phyloP scores from a whole-genome alignment of 148 eudicot genomes.

The Chenopodium berlandieri region DNA sequence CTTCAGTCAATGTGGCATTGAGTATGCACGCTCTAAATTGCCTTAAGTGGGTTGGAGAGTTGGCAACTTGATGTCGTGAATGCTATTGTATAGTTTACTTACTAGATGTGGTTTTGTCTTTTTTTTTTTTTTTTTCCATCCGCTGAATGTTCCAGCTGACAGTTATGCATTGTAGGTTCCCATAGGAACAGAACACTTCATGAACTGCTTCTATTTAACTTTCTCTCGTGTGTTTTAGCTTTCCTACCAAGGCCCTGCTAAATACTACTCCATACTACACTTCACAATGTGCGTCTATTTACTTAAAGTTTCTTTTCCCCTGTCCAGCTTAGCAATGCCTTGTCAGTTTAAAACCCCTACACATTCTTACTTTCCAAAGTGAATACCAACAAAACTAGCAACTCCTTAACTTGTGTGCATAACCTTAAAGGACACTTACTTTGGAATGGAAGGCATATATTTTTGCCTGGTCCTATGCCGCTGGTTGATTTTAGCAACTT shows the following conservation, averaged over 20 bases:
- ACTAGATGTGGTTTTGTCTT: too few species aligned
- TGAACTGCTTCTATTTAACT: neutral
- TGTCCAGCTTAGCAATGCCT: neutral
- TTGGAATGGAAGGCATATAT: neutral
- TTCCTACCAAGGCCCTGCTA: neutral
- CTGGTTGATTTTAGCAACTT: neutral
- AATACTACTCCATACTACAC: neutral
- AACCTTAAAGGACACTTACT: neutral
- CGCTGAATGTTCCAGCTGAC: neutral
- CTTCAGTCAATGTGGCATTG: neutral
- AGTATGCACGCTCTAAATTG: neutral
- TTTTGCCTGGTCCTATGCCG: neutral
- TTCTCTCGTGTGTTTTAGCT: neutral
- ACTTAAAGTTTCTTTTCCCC: neutral
- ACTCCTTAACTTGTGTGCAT: neutral
- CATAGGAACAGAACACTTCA: neutral
- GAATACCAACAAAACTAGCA: neutral
- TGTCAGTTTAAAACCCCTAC: neutral
- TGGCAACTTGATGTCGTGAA: neutral
- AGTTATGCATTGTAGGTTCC: neutral
- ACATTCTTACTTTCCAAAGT: neutral
- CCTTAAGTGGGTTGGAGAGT: neutral
- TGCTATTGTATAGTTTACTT: neutral
- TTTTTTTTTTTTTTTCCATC: too few species aligned
- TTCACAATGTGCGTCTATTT: neutral